Evolutionary conservation across 2,329 filamentous ascomycete genomes (phyloP), one percentile per base, ranked within the genome.

Genomic region (Dendrostoma leiphaemia): DNA sequence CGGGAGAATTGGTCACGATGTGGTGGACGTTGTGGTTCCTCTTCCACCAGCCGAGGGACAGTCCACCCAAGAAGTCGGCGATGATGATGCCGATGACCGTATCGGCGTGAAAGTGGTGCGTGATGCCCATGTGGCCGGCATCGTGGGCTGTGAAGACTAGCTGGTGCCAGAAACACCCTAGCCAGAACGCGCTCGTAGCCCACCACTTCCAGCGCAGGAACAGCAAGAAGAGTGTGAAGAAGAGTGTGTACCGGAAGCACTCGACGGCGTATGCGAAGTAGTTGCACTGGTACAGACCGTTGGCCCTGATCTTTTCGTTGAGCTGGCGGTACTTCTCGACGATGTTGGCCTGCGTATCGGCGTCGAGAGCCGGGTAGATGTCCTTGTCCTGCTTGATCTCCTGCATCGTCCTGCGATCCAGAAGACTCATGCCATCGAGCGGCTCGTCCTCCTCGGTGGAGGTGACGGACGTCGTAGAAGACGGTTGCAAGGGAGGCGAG

Each of bases 41-140:
- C 73, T 97, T 97, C 93, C 94, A 99, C 94, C 94, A 99, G 41
- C 93, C 90, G 51, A 96, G 74, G 24, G 91, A 96, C 31, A 99
- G 73, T 0, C 94, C 94, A 34, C 94, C 94, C 19, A 94, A 75
- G 63, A 88, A 97, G 68, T 96, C 89, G 50, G 92, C 91, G 64
- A 97, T 88, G 60, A 96, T 74, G 65, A 97, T 96, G 46, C 91
- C 93, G 59, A 99, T 90, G 46, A 88, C 78, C 2, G 88, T 88
- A 69, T 99, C 94, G 34, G 84, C 72, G 47, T 89, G 85, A 68
- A 93, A 97, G 67, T 87, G 80, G 71, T 97, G 93, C 2, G 94
- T 99, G 63, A 99, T 96, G 61, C 90, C 94, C 88, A 97, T 96
- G 71, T 99, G 94, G 6, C 91, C 92, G 48, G 93, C 90, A 76